These are phyloP conservation scores for Hirschioporus abietinus DNA, from an alignment of 768 basidiomycete genomes.

Conservation along the genomic window DNA sequence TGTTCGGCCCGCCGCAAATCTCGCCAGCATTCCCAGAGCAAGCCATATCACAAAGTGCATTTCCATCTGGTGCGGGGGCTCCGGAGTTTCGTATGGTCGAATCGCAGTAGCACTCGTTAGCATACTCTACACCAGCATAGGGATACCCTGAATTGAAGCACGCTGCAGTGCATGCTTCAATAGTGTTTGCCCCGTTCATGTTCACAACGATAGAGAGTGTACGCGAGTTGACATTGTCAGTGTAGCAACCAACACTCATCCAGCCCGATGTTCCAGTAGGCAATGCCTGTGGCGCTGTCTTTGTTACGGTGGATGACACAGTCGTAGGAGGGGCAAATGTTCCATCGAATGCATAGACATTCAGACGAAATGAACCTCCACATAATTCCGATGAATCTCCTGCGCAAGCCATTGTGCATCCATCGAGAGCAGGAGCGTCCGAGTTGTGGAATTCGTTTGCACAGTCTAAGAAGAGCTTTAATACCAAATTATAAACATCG, in stretches of 20 bases:
- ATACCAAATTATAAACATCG: too few relatives aligned
- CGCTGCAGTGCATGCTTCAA: conserved; percentile 52
- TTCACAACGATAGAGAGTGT: conserved; percentile 30
- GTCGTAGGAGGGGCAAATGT: conserved; percentile 25
- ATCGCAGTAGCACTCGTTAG: conserved; percentile 22
- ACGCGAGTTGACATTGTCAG: conserved; percentile 38
- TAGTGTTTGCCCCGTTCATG: conserved; percentile 36
- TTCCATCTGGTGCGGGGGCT: conserved; percentile 10
- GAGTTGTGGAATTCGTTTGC: conserved; percentile 10
- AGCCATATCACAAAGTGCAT: conserved; percentile 48
- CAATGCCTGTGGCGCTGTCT: conserved; percentile 22
- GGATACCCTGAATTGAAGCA: conserved; percentile 44
- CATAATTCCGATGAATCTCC: conserved; percentile 64
- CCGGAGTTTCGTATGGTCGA: conserved; percentile 6
- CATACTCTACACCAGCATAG: conserved; percentile 23
- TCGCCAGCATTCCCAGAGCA: conserved; percentile 59
- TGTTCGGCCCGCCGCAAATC: conserved; percentile 69
- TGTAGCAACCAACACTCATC: conserved; percentile 43
- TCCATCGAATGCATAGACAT: conserved; percentile 66
- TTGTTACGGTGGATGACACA: too few relatives aligned
- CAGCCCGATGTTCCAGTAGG: conserved; percentile 16
- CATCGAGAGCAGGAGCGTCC: conserved; percentile 10
- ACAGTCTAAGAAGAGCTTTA: conserved; percentile 4
- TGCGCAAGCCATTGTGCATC: conserved; percentile 60
- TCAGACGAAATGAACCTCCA: conserved; percentile 65